These are phyloP conservation scores for Alternaria burnsii DNA, from an alignment of 2,329 filamentous ascomycete genomes.

Conservation along the genomic window DNA sequence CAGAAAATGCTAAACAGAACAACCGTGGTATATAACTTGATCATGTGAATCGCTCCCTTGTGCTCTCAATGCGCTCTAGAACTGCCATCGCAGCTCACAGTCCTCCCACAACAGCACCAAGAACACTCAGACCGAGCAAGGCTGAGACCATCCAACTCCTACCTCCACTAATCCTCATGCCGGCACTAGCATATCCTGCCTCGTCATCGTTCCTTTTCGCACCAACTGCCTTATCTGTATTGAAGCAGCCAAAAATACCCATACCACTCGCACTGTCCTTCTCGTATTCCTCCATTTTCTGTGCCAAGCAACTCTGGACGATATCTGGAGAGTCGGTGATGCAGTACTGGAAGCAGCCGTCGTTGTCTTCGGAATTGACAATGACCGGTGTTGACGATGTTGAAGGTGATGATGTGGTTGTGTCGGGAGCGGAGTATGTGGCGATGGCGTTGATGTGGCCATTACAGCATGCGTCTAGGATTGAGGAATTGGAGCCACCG, in stretches of 20 bases:
- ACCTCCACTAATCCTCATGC: conserved; percentile 5
- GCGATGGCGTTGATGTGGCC: conserved; percentile 39
- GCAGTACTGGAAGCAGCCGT: conserved; percentile 40
- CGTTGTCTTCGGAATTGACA: conserved; percentile 18
- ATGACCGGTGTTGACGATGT: conserved; percentile 12
- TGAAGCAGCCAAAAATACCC: conserved; percentile 24
- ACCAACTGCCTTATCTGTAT: conserved; percentile 11
- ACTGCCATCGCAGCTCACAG: neutral
- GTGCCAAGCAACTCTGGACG: conserved; percentile 22
- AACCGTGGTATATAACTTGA: neutral
- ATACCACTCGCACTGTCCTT: conserved; percentile 1
- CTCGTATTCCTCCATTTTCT: conserved; percentile 22
- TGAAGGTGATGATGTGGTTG: conserved; percentile 1
- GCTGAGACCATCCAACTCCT: conserved; percentile 12
- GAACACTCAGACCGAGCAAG: conserved; percentile 20
- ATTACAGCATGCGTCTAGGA: conserved; percentile 43
- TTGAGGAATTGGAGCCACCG: conserved; percentile 38
- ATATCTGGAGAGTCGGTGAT: conserved; percentile 25
- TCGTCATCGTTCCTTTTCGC: conserved; percentile 13
- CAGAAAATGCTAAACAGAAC: neutral
- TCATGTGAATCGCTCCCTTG: conserved; percentile 10
- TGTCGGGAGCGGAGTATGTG: conserved; percentile 28
- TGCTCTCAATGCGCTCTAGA: accelerated
- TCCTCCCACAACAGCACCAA: conserved; percentile 13
- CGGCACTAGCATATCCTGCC: conserved; percentile 17